Evolutionary conservation across 1,284 basidiomycete genomes (phyloP).

Genomic region (Heterobasidion occidentale): DNA sequence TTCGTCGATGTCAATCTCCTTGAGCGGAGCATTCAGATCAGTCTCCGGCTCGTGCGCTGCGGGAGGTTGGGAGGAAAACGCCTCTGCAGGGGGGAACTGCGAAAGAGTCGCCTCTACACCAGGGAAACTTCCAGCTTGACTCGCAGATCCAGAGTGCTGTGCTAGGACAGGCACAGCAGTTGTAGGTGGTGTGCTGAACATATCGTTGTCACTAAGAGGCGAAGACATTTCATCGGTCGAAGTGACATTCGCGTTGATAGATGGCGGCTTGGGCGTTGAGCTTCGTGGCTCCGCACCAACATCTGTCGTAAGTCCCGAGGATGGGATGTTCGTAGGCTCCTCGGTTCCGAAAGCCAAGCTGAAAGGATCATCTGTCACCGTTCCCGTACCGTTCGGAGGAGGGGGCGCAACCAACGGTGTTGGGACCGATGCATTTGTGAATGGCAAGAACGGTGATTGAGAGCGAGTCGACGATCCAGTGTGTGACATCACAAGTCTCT

Average conservation of each 20-base stretch:
- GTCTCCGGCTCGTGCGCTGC: conserved; percentile 28
- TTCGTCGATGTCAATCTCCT: conserved; percentile 60
- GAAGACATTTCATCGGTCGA: conserved; percentile 16
- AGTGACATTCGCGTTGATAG: neutral
- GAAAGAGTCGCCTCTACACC: conserved; percentile 24
- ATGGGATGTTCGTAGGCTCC: conserved; percentile 13
- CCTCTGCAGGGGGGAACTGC: conserved; percentile 41
- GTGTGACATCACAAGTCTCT: conserved; percentile 48
- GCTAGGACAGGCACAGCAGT: conserved; percentile 24
- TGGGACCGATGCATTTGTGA: conserved; percentile 29
- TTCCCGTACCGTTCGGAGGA: conserved; percentile 8
- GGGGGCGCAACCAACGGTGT: conserved; percentile 17
- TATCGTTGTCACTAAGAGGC: conserved; percentile 36
- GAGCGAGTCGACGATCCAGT: conserved; percentile 39
- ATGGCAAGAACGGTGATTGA: conserved; percentile 49
- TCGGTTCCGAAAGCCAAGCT: conserved; percentile 37
- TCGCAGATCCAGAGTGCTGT: neutral
- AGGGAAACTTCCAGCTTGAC: neutral
- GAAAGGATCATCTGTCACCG: conserved; percentile 41
- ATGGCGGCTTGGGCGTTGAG: neutral
- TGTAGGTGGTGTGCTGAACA: conserved; percentile 55
- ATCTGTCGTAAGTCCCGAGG: conserved; percentile 15
- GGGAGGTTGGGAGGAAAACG: conserved; percentile 14
- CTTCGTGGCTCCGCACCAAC: conserved; percentile 12
- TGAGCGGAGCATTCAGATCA: conserved; percentile 44